A percentile compares a stretch with the other conserved stretches of the same genome.
Conservation (phyloP, 2,329 filamentous ascomycete genomes). For the Ophiosphaerella narmari region DNA sequence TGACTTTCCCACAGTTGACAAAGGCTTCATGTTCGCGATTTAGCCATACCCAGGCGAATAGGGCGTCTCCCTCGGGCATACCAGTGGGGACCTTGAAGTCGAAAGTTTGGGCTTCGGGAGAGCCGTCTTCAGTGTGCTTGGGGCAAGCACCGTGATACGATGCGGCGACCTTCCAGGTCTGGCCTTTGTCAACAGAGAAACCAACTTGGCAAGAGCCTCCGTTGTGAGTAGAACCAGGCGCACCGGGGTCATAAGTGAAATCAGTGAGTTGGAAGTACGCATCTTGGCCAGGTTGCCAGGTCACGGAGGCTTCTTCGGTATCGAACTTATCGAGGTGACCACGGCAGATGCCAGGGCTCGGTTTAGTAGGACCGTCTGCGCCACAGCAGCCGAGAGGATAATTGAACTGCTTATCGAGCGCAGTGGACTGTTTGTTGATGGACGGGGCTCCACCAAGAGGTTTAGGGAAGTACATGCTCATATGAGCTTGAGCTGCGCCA, state of each 20-base stretch:
- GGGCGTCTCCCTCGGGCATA: slow-evolving; percentile 47
- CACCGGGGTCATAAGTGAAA: slow-evolving; percentile 38
- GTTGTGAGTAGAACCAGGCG: slow-evolving; percentile 49
- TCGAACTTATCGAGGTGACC: slow-evolving; percentile 52
- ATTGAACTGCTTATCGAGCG: slow-evolving; percentile 39
- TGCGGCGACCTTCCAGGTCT: slow-evolving; percentile 52
- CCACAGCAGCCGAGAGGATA: slow-evolving; percentile 55
- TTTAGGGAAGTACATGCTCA: slow-evolving; percentile 51
- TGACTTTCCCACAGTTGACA: slow-evolving; percentile 53
- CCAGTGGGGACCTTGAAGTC: slow-evolving; percentile 52
- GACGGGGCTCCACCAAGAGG: slow-evolving; percentile 53
- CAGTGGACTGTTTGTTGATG: slow-evolving; percentile 40
- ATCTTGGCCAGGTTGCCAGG: slow-evolving; percentile 50
- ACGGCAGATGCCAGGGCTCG: slow-evolving; percentile 46
- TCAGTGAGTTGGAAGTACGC: slow-evolving; percentile 46
- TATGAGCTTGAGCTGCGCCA: slow-evolving; percentile 43
- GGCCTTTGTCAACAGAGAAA: slow-evolving; percentile 50
- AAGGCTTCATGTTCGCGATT: slow-evolving; percentile 27
- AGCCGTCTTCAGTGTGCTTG: slow-evolving; percentile 45
- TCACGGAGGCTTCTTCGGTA: slow-evolving; percentile 49
- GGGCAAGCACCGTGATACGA: slow-evolving; percentile 56
- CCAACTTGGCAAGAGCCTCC: slow-evolving; percentile 56
- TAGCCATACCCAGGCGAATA: slow-evolving; percentile 56
- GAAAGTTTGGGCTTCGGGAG: slow-evolving; percentile 50
- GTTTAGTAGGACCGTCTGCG: slow-evolving; percentile 30